These are phyloP conservation scores for Balamuthia mandrillaris DNA, from an alignment of 208 protist genomes.

Conservation along the genomic window DNA sequence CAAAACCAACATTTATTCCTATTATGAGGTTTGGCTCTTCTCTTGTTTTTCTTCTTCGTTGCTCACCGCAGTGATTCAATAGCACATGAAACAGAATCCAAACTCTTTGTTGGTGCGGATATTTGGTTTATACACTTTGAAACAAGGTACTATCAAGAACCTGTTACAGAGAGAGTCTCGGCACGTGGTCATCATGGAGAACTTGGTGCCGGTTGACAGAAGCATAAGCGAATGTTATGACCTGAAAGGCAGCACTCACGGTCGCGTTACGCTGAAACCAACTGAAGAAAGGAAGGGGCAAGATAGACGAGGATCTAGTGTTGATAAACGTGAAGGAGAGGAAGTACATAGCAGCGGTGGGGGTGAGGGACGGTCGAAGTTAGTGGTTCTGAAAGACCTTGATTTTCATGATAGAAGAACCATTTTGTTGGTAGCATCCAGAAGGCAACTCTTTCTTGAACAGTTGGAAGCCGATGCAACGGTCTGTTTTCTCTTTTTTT, in stretches of 20 bases:
- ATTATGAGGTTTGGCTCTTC: background rate
- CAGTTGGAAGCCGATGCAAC: background rate
- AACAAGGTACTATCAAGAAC: background rate
- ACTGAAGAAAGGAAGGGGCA: too few relatives aligned
- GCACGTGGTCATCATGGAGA: conserved; percentile 4
- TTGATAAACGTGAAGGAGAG: background rate
- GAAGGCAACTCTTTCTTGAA: background rate
- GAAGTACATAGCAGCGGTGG: background rate
- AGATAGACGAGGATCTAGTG: too few relatives aligned
- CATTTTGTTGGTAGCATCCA: background rate
- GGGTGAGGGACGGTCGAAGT: background rate
- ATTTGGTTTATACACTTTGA: background rate
- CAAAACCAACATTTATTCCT: background rate
- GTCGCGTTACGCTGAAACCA: background rate
- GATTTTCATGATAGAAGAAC: background rate
- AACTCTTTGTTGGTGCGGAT: background rate
- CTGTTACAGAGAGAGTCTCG: background rate
- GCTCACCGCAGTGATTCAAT: too few relatives aligned
- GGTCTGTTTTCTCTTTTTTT: too few relatives aligned
- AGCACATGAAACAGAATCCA: background rate
- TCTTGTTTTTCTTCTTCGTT: too few relatives aligned
- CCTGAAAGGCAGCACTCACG: background rate
- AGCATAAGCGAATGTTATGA: background rate
- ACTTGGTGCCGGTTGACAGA: background rate
- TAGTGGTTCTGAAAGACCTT: background rate